These are phyloP conservation scores for Saccharomyces pastorianus DNA, from an alignment of 1,139 yeast genomes.

Conservation along the genomic window DNA sequence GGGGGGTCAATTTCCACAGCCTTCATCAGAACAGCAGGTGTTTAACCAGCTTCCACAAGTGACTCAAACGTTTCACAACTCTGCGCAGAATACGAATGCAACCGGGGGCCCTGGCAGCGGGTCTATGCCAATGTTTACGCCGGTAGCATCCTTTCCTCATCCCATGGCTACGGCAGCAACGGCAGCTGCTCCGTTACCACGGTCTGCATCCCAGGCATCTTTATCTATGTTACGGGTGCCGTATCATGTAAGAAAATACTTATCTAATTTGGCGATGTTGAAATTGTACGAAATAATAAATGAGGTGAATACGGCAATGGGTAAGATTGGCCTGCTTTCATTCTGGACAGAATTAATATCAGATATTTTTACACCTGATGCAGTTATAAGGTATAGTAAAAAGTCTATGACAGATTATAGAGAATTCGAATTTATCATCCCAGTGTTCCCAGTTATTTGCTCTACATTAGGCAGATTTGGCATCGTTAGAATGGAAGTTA, in stretches of 20 bases:
- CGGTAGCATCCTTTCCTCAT: background rate
- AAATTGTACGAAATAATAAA: constrained; percentile 16
- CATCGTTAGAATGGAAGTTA: constrained; percentile 47
- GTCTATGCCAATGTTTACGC: background rate
- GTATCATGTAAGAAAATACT: constrained; percentile 13
- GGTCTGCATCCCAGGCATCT: constrained; percentile 4
- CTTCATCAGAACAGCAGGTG: background rate
- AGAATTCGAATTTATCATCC: constrained; percentile 56
- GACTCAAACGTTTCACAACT: background rate
- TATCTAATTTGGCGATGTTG: constrained; percentile 18
- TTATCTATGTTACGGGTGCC: constrained; percentile 4
- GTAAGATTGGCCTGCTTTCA: constrained; percentile 33
- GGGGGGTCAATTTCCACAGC: background rate
- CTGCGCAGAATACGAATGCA: background rate
- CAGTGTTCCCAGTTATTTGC: constrained; percentile 61
- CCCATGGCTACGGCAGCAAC: constrained; percentile 16
- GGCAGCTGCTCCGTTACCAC: constrained; percentile 8
- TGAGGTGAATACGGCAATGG: constrained; percentile 15
- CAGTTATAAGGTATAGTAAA: constrained; percentile 39
- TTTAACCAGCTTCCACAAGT: background rate
- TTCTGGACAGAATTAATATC: constrained; percentile 42
- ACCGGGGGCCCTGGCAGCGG: background rate
- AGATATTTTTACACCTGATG: constrained; percentile 44
- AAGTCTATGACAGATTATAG: constrained; percentile 41
- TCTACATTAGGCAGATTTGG: constrained; percentile 48